Evolutionary conservation across 768 basidiomycete species (phyloP).

Genomic region (Kwoniella bestiolae): DNA sequence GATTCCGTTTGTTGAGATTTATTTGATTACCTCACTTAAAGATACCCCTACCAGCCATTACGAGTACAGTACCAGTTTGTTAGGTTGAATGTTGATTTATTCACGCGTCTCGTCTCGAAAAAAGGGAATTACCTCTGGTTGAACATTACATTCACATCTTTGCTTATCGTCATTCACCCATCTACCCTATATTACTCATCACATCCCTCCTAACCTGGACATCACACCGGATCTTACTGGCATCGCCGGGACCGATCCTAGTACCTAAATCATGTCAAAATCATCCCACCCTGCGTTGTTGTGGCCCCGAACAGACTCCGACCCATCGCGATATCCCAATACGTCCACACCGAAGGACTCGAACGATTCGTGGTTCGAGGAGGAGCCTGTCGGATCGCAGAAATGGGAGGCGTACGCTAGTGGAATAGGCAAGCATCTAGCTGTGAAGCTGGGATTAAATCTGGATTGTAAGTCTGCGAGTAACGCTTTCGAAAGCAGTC

Average conservation of each 20-base stretch:
- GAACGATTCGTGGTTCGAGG: conserved; percentile 22
- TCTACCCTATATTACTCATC: not conserved
- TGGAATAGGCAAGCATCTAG: conserved; percentile 39
- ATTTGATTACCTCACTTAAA: too few species aligned
- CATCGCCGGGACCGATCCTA: too few species aligned
- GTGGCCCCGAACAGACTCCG: conserved; percentile 47
- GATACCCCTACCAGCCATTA: too few species aligned
- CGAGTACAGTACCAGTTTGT: too few species aligned
- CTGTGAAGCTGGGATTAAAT: conserved; percentile 6
- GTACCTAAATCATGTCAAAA: conserved; percentile 24
- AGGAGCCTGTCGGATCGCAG: conserved; percentile 9
- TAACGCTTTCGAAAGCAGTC: too few species aligned
- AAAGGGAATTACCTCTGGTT: too few species aligned
- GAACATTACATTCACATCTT: too few species aligned
- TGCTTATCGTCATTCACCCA: not conserved
- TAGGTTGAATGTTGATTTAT: too few species aligned
- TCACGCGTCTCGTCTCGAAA: too few species aligned
- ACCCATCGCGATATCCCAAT: conserved; percentile 31
- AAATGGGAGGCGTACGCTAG: conserved; percentile 40
- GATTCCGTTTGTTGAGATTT: conserved; percentile 7
- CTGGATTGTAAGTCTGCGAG: conserved; percentile 15
- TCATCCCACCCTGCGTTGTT: conserved; percentile 30
- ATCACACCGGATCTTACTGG: too few species aligned
- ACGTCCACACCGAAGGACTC: not conserved
- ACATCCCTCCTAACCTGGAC: too few species aligned